Evolutionary conservation across 2,329 filamentous ascomycete genomes (phyloP), one percentile per base, ranked within the genome.

Genomic region (Tetracladium maxilliforme): DNA sequence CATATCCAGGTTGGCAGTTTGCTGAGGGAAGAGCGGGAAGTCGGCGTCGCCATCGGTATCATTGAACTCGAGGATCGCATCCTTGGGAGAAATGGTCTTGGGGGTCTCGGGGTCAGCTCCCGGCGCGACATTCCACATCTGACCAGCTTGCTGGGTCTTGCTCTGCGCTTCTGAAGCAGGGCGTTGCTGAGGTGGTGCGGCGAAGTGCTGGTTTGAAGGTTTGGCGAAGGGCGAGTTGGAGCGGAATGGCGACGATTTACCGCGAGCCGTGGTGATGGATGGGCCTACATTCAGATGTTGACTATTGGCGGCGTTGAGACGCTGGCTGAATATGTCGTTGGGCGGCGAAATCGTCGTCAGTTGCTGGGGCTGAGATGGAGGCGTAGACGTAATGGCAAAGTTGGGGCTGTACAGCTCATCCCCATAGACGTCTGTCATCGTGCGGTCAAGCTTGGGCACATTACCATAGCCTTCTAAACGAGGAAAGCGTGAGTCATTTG

Each of bases 61-160:
- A 32, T 76, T 69, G 44, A 86, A 93, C 31, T 94, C 86, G 24
- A 94, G 54, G 31, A 92, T 54, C 2, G 86, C 81, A 41, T 95
- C 87, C 52, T 92, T 92, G 14, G 87, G 90, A 2, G 87, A 95
- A 23, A 98, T 93, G 1, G 87, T 93, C 49, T 82, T 81, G 2
- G 70, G 63, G n/a, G 76, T 63, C n/a, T n/a, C n/a, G n/a, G n/a
- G n/a, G 11, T 33, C 25, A 7, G 24, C 44, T 19, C 45, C 37
- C 32, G 47, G 37, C 25, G 51, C 38, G 21, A 54, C 40, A 31
- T 52, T 47, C 14, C 61, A 46, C 26, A 33, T 39, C 24, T 48
- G 43, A 23, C 47, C 43, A 35, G 51, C 43, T 24, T 47, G 47
- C 15, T 49, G 37, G 33, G 51, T 50, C 32, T 51, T 47, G 8